Evolutionary conservation across 192 early-diverging fungal species (phyloP), one percentile per base, ranked within the genome.

Genomic region (Umbelopsis isabellina): DNA sequence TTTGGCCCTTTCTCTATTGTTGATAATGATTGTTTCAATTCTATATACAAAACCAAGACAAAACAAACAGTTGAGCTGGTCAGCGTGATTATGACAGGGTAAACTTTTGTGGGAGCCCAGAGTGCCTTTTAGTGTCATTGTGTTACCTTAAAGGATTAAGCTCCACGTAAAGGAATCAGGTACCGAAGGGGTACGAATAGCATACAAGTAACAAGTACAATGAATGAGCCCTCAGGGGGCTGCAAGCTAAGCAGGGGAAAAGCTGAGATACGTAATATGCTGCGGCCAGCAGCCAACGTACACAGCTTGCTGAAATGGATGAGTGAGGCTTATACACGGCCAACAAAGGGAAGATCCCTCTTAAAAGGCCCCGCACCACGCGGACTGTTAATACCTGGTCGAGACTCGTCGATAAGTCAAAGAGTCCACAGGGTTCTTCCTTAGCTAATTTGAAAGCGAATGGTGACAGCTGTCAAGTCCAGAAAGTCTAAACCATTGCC

Each of bases 391-490:
- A 52, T 25, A 52, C 21, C 21, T 22, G 55, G 18, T 61, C 55
- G 55, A 61, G 55, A 61, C 55, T 53, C 1, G n/a, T 41, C 37
- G 37, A 41, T 41, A 41, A 41, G 7, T 41, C 37, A 10, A 10
- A 30, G 7, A 23, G 51, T 52, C 22, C 51, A 8, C 51, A 52
- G 21, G 37, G 1, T 52, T 23, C 51, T 52, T 23, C 51, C 25
- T 23, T 21, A 52, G 21, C 51, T 20, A 23, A 22, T 25, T 41
- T 0, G 7, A 52, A 52, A 52, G 21, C 21, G 21, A 22, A 61
- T 61, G 55, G 55, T 61, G 55, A 61, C 55, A 61, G 55, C 55
- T 61, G 55, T 61, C 55, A 61, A 61, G 18, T 30, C 55, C 11
- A 61, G 55, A 61, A 61, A 61, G 55, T 61, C 55, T 7, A 61